Percentiles rank a stretch among this genome's conserved stretches.
phyloP scores from a whole-genome alignment of 2,329 filamentous ascomycete genomes.

The Hysterium pulicare region DNA sequence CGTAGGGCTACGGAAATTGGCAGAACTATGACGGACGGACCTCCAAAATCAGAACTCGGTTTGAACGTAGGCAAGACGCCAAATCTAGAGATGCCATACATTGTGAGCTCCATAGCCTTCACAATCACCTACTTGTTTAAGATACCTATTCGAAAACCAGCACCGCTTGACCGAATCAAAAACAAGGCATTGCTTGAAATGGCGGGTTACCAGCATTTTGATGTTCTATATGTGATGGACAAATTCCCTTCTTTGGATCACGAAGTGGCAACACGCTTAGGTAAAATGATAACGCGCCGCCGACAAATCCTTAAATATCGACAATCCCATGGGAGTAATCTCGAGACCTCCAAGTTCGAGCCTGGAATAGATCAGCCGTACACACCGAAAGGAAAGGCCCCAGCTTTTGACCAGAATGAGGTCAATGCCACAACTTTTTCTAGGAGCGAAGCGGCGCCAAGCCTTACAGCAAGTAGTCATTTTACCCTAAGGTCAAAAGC shows the following conservation, averaged over 20 bases:
- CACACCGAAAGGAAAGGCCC: neutral
- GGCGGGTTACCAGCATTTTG: slow-evolving; percentile 7
- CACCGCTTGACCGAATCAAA: slow-evolving; percentile 7
- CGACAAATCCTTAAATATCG: slow-evolving; percentile 11
- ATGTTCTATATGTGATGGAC: slow-evolving; percentile 9
- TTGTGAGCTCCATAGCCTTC: slow-evolving; percentile 3
- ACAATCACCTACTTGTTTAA: neutral
- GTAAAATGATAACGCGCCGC: slow-evolving; percentile 10
- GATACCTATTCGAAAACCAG: slow-evolving; percentile 5
- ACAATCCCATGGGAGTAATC: slow-evolving; percentile 4
- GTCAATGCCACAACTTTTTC: neutral
- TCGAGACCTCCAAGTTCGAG: slow-evolving; percentile 1
- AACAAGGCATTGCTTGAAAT: slow-evolving; percentile 1
- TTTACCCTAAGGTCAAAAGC: slow-evolving; percentile 5
- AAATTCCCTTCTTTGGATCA: slow-evolving; percentile 8
- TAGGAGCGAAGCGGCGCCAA: neutral
- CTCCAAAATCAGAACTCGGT: too few species aligned
- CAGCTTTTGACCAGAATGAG: neutral
- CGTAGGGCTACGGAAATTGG: too few species aligned
- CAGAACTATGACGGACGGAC: too few species aligned
- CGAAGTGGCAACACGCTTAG: slow-evolving; percentile 5
- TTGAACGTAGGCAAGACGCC: too few species aligned
- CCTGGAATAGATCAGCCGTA: neutral
- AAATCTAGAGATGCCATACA: slow-evolving; percentile 2
- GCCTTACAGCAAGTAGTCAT: slow-evolving; percentile 2